These are phyloP conservation scores for Coelastrella sp. DNA, from an alignment of 139 green algal genomes.

Conservation along the genomic window DNA sequence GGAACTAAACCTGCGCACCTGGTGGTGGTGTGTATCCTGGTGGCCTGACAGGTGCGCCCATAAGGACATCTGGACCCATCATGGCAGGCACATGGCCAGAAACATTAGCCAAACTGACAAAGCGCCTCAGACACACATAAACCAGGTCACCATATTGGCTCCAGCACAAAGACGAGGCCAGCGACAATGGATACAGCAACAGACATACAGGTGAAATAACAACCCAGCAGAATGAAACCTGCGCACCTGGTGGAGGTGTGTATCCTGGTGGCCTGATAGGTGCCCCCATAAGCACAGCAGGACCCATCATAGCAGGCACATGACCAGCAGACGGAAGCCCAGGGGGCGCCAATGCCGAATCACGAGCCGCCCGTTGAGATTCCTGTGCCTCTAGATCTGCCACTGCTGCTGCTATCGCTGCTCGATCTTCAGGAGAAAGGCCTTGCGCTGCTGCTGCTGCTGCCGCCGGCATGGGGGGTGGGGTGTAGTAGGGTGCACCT, in stretches of 20 bases:
- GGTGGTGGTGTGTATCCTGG: constrained; percentile 44
- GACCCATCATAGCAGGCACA: constrained; percentile 44
- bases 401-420: constrained; percentile 42
- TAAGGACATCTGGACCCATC: constrained; percentile 41
- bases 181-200: not conserved
- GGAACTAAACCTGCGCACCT: not conserved
- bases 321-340: constrained; percentile 40
- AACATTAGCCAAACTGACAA: too few relatives aligned
- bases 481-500: constrained; percentile 54
- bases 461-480: constrained; percentile 3
- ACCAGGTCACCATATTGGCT: too few relatives aligned
- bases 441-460: constrained; percentile 32
- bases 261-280: constrained; percentile 49
- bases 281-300: constrained; percentile 38
- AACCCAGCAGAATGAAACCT: too few relatives aligned
- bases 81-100: not conserved
- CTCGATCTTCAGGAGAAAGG: constrained; percentile 49
- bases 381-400: constrained; percentile 26
- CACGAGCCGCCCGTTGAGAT: constrained; percentile 6
- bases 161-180: too few relatives aligned
- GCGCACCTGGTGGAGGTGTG: constrained; percentile 22
- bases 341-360: constrained; percentile 19
- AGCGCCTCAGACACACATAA: too few relatives aligned
- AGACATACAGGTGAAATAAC: not conserved
- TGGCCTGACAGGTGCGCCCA: constrained; percentile 44